Percentiles rank a stretch among this genome's conserved stretches.
phyloP scores from a whole-genome alignment of 768 basidiomycete species.

The Mycena floridula region DNA sequence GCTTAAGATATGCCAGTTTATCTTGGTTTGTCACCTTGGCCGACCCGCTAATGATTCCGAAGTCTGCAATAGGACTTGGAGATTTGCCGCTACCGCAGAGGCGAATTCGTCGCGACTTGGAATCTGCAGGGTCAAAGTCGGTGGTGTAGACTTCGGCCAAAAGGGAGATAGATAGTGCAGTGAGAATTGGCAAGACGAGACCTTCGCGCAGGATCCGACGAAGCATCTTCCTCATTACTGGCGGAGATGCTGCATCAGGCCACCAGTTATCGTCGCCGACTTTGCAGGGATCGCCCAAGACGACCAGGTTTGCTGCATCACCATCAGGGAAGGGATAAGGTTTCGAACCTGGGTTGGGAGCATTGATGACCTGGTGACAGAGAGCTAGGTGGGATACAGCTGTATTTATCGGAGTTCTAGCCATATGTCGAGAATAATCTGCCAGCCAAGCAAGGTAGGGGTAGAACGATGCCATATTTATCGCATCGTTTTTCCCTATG shows the following conservation, averaged over 20 bases:
- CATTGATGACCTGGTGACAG: slow-evolving; percentile 20
- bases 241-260: slow-evolving; percentile 20
- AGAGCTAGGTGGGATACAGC: slow-evolving; percentile 23
- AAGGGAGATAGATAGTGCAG: slow-evolving; percentile 26
- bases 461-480: slow-evolving; percentile 25
- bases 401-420: slow-evolving; percentile 1
- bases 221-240: slow-evolving; percentile 21
- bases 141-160: slow-evolving; percentile 37
- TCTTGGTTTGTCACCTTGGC: slow-evolving; percentile 28
- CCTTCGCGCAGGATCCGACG: slow-evolving; percentile 27
- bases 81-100: slow-evolving; percentile 20
- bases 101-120: slow-evolving; percentile 22
- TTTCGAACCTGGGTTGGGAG: slow-evolving; percentile 15
- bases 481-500: slow-evolving; percentile 28
- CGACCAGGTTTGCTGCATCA: slow-evolving; percentile 17
- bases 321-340: slow-evolving; percentile 18
- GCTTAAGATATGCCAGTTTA: slow-evolving; percentile 27
- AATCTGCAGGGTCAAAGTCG: slow-evolving; percentile 18
- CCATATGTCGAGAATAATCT: slow-evolving; percentile 14
- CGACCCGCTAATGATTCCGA: slow-evolving; percentile 34
- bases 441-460: slow-evolving; percentile 23
- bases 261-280: slow-evolving; percentile 21
- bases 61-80: slow-evolving; percentile 36
- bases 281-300: slow-evolving; percentile 20
- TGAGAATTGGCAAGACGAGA: slow-evolving; percentile 24